Percentiles rank a stretch among this genome's conserved stretches.
phyloP scores from a whole-genome alignment of 495 filamentous ascomycete genomes.

The Penicillium canariense region DNA sequence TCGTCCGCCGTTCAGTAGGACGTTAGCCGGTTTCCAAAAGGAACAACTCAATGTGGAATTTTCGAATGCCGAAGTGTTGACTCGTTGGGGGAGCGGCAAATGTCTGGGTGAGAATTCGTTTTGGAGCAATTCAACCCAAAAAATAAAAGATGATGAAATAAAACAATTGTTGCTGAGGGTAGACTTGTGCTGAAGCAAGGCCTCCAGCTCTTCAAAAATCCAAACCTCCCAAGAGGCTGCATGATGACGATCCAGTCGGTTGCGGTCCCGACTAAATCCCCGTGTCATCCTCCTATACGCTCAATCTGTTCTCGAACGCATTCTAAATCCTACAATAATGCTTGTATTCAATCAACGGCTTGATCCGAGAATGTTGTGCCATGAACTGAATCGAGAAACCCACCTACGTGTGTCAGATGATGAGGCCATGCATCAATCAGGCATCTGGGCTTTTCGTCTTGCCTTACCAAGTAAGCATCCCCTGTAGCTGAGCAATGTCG shows the following conservation, averaged over 20 bases:
- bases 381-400: conserved; percentile 49
- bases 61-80: too few species aligned
- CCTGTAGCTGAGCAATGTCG: conserved; percentile 58
- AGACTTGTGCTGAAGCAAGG: too few species aligned
- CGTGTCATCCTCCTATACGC: conserved; percentile 3
- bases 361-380: conserved; percentile 33
- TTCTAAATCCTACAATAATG: conserved; percentile 14
- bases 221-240: neutral
- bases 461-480: conserved; percentile 42
- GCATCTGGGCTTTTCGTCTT: conserved; percentile 52
- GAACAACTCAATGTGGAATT: too few species aligned
- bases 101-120: too few species aligned
- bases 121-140: too few species aligned
- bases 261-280: neutral
- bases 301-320: conserved; percentile 4
- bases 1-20: too few species aligned
- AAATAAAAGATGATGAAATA: too few species aligned
- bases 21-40: too few species aligned
- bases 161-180: too few species aligned
- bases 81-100: too few species aligned
- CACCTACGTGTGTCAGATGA: conserved; percentile 46
- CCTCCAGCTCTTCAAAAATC: neutral
- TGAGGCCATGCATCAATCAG: too few species aligned
- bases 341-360: conserved; percentile 10
- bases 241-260: neutral